These are phyloP conservation scores for Pontederia paniculata DNA, from an alignment of 176 grass and related monocot species.

Conservation along the genomic window DNA sequence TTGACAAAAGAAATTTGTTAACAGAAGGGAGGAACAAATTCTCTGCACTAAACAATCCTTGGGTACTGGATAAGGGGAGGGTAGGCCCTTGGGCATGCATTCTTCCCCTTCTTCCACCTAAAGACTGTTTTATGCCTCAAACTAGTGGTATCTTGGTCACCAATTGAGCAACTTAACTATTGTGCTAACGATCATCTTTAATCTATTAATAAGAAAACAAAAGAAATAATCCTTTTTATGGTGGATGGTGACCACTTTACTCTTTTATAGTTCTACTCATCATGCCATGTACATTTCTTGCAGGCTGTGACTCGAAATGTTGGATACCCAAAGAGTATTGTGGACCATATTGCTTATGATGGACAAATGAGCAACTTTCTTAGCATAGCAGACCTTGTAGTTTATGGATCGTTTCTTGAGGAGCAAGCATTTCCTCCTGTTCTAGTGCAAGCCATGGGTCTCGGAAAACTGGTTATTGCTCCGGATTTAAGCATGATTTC, in stretches of 20 bases:
- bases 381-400: constrained; percentile 54
- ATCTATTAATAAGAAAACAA: too few species aligned
- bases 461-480: constrained; percentile 85
- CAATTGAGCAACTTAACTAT: too few species aligned
- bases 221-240: too few species aligned
- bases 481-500: constrained; percentile 72
- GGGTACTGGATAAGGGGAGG: constrained; percentile 12
- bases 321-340: constrained; percentile 53
- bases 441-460: constrained; percentile 71
- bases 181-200: too few species aligned
- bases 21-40: constrained; percentile 5
- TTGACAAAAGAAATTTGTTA: not conserved
- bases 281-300: constrained; percentile 17
- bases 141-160: too few species aligned
- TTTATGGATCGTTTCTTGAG: constrained; percentile 87
- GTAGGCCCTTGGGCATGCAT: too few species aligned
- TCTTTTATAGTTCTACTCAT: not conserved
- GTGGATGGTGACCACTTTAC: too few species aligned
- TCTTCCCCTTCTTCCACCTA: too few species aligned
- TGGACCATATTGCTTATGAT: constrained; percentile 43
- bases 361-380: constrained; percentile 42
- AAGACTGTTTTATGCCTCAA: too few species aligned
- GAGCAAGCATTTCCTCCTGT: constrained; percentile 75
- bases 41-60: constrained; percentile 12
- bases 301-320: constrained; percentile 45